phyloP scores from a whole-genome alignment of 164 flowering plant genomes.

The Santalum album region DNA sequence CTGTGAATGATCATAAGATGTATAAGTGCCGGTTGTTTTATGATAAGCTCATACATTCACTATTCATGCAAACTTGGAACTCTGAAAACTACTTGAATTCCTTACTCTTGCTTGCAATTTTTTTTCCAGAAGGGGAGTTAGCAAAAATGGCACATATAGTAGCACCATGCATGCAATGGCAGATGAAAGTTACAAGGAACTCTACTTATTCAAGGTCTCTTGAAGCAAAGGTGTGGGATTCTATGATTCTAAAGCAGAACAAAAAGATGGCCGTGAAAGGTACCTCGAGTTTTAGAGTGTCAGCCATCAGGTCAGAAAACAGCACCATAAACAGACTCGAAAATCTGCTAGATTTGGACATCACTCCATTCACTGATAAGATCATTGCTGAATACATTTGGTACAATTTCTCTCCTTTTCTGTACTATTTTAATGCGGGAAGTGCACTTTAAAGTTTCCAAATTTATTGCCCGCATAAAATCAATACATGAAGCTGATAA shows the following conservation, averaged over 20 bases:
- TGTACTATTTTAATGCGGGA: background rate
- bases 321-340: constrained; percentile 70
- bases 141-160: constrained; percentile 78
- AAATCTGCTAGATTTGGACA: constrained; percentile 72
- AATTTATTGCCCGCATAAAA: too few species aligned
- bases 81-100: background rate
- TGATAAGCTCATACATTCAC: too few species aligned
- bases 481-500: too few species aligned
- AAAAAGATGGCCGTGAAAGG: constrained; percentile 31
- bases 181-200: constrained; percentile 44
- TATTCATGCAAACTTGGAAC: too few species aligned
- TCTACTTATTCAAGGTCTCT: constrained; percentile 31
- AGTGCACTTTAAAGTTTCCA: background rate
- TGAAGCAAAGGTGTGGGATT: constrained; percentile 54
- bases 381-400: constrained; percentile 95
- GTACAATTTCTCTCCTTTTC: constrained; percentile 22
- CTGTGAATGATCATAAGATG: too few species aligned
- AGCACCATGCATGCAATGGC: constrained; percentile 78
- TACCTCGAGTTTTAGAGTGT: constrained; percentile 47
- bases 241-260: constrained; percentile 50
- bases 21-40: too few species aligned
- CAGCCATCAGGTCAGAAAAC: constrained; percentile 41
- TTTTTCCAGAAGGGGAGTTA: constrained; percentile 5
- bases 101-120: background rate
- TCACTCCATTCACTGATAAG: constrained; percentile 72